Conservation (phyloP, 164 flowering plant species). For the Cinnamomum micranthum region DNA sequence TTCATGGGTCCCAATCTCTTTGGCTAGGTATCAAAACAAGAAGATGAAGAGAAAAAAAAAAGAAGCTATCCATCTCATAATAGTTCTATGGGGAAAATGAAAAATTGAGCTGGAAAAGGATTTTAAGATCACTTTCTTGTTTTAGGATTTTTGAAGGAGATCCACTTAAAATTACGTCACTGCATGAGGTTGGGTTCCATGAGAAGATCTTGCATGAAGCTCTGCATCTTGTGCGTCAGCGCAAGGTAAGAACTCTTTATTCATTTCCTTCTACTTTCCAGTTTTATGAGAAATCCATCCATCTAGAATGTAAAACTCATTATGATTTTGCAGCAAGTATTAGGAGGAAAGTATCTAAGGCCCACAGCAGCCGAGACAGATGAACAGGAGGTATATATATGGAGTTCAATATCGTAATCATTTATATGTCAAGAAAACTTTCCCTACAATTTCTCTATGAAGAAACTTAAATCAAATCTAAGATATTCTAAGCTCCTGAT, state of each 20-base stretch:
- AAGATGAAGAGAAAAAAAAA: no score
- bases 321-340: background rate
- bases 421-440: background rate
- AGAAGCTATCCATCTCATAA: no score
- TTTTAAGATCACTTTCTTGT: background rate
- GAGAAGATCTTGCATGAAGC: slow-evolving; percentile 5
- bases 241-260: background rate
- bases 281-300: background rate
- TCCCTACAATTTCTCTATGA: background rate
- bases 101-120: background rate
- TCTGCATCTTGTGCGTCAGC: background rate
- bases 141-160: slow-evolving; percentile 7
- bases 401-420: no score
- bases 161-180: background rate
- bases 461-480: background rate
- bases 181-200: slow-evolving; percentile 5
- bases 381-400: background rate
- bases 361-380: background rate
- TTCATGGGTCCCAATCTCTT: no score
- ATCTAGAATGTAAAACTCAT: background rate
- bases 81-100: no score
- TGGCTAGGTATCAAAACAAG: no score
- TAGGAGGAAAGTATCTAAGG: background rate
- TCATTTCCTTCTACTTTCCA: background rate
- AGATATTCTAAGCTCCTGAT: no score